Conservation (phyloP, 2,329 filamentous ascomycete species). For the Penicillium sp. region DNA sequence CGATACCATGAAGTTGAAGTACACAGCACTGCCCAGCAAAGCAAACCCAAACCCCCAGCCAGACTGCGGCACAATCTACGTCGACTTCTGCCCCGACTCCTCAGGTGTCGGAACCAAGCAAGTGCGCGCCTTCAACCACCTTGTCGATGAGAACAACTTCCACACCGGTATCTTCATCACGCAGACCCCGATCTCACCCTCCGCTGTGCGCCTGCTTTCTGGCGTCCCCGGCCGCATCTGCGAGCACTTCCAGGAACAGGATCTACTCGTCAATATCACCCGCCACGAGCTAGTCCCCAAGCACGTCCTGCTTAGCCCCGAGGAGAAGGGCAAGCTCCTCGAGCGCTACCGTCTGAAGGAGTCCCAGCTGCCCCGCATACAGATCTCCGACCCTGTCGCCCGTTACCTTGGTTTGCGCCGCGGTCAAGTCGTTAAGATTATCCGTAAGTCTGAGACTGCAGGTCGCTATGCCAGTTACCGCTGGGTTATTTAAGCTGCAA, state of each 20-base stretch:
- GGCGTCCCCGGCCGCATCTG: slow-evolving; percentile 76
- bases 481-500: slow-evolving; percentile 52
- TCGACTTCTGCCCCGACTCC: slow-evolving; percentile 83
- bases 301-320: slow-evolving; percentile 83
- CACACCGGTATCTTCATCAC: slow-evolving; percentile 90
- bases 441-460: slow-evolving; percentile 90
- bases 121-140: slow-evolving; percentile 83
- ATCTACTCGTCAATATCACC: slow-evolving; percentile 96
- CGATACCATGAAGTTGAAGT: slow-evolving; percentile 78
- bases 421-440: slow-evolving; percentile 97
- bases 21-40: slow-evolving; percentile 69
- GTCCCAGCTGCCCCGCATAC: slow-evolving; percentile 90
- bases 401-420: slow-evolving; percentile 86
- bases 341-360: slow-evolving; percentile 94
- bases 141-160: slow-evolving; percentile 76
- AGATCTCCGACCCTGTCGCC: slow-evolving; percentile 87
- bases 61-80: slow-evolving; percentile 83
- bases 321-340: slow-evolving; percentile 84
- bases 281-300: slow-evolving; percentile 95
- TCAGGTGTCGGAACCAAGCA: slow-evolving; percentile 81
- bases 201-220: slow-evolving; percentile 82
- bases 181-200: slow-evolving; percentile 75
- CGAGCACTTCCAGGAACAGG: slow-evolving; percentile 94
- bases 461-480: slow-evolving; percentile 96
- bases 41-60: slow-evolving; percentile 68